Percentiles rank a stretch among this genome's conserved stretches.
phyloP scores from a whole-genome alignment of 164 flowering plant genomes.

The Litsea cubeba region DNA sequence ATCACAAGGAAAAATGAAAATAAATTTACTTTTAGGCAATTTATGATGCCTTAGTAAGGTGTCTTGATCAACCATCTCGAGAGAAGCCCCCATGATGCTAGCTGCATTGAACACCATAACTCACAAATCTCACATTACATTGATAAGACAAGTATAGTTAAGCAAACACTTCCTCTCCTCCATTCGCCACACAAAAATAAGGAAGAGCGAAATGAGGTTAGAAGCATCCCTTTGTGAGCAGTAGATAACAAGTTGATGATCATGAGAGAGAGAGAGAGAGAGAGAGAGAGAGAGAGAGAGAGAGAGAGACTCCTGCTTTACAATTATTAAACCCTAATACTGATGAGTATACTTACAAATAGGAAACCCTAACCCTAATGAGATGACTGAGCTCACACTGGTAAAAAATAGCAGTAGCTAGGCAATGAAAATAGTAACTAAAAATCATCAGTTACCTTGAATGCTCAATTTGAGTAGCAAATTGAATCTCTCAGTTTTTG shows the following conservation, averaged over 20 bases:
- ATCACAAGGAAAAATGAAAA: neutral
- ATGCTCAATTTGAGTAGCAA: neutral
- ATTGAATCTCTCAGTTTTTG: no score
- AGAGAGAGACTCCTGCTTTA: neutral
- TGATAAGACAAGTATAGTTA: no score
- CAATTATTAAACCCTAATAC: neutral
- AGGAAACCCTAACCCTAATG: neutral
- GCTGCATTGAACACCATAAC: neutral
- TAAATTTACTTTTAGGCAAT: neutral
- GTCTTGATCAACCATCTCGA: neutral
- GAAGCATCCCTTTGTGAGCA: no score
- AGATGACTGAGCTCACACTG: neutral
- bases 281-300: no score
- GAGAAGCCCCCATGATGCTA: neutral
- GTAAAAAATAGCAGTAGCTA: neutral
- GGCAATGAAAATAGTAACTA: no score
- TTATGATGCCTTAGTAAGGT: neutral
- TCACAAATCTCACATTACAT: no score
- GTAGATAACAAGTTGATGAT: no score
- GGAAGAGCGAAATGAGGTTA: no score
- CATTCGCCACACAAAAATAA: no score
- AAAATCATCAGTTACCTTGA: neutral
- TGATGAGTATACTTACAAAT: neutral
- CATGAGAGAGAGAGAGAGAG: neutral
- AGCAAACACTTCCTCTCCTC: no score